Conservation (phyloP, 116 monocot genomes). For the Trichopus zeylanicus region DNA sequence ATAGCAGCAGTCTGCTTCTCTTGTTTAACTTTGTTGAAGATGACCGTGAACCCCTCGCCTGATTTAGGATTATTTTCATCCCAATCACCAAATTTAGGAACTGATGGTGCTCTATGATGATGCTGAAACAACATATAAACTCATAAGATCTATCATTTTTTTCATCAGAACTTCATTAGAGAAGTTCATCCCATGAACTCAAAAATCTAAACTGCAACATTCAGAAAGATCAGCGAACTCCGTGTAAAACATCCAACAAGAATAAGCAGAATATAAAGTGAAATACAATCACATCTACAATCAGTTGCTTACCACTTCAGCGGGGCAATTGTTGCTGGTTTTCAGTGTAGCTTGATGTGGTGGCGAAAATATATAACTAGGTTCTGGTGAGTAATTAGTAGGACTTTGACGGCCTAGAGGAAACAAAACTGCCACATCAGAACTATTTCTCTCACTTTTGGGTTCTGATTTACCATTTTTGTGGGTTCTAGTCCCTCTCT, state of each 20-base stretch:
- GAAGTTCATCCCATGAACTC: neutral
- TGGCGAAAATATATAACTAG: neutral
- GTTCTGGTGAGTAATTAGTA: neutral
- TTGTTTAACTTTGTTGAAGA: slow-evolving; percentile 44
- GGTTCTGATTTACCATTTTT: neutral
- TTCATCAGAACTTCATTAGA: neutral
- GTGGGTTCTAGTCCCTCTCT: neutral
- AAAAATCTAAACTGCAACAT: neutral
- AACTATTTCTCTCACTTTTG: neutral
- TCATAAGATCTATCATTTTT: neutral
- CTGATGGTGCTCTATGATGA: slow-evolving; percentile 20
- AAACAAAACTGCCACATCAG: neutral
- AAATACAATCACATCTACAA: neutral
- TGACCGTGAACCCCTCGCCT: slow-evolving; percentile 30
- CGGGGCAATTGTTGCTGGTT: neutral
- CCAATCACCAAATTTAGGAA: slow-evolving; percentile 64
- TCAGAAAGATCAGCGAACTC: no score
- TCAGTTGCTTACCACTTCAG: neutral
- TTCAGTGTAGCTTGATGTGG: neutral
- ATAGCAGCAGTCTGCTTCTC: slow-evolving; percentile 23
- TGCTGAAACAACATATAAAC: slow-evolving; percentile 1
- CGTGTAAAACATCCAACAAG: neutral
- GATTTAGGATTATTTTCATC: slow-evolving; percentile 21
- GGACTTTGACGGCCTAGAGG: neutral
- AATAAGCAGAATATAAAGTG: neutral